A percentile compares a stretch with the other conserved stretches of the same genome.
phyloP scores from a whole-genome alignment of 257 asterid species.

The Nicotiana noctiflora region DNA sequence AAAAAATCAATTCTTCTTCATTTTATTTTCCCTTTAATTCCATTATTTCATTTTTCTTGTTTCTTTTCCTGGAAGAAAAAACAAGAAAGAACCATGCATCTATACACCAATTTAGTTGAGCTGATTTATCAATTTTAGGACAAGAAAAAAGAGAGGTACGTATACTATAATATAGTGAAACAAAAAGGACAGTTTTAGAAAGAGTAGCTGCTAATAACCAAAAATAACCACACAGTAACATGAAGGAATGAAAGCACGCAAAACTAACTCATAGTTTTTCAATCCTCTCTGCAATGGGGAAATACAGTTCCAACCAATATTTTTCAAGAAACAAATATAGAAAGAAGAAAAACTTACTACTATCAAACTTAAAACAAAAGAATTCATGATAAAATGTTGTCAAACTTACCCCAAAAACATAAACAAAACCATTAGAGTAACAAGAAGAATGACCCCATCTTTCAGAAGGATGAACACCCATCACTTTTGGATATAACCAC shows the following conservation, averaged over 20 bases:
- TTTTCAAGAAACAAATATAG: not conserved
- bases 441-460: conserved; percentile 99
- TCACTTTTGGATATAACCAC: conserved; percentile 68
- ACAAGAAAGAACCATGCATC: not conserved
- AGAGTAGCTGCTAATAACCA: conserved; percentile 3
- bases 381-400: not conserved
- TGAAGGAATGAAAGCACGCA: not conserved
- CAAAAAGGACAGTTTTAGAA: not conserved
- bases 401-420: conserved; percentile 69
- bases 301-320: not conserved
- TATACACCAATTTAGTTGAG: not conserved
- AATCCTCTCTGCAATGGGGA: not conserved
- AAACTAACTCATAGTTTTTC: not conserved
- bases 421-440: conserved; percentile 61
- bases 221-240: conserved; percentile 3
- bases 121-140: not conserved
- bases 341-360: not conserved
- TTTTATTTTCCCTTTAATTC: not conserved
- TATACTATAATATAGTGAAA: not conserved
- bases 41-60: not conserved
- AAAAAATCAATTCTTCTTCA: not conserved
- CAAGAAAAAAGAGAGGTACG: too few species aligned
- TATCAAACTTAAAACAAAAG: not conserved
- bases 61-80: not conserved
- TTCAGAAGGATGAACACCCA: conserved; percentile 73